phyloP scores from a whole-genome alignment of 1,284 basidiomycete species.

The Tilletia caries region DNA sequence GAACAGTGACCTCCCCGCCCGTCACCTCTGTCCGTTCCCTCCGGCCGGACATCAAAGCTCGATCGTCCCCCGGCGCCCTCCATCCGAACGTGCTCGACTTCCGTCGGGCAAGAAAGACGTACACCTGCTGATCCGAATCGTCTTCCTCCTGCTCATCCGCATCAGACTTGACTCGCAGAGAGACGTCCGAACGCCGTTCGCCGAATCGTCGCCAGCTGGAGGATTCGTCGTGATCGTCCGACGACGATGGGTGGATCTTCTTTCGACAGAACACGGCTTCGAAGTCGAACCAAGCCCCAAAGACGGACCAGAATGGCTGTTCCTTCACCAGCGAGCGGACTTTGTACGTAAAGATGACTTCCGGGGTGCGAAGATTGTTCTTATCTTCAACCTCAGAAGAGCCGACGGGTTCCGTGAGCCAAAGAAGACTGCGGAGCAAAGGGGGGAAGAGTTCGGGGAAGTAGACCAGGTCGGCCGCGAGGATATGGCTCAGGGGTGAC shows the following conservation, averaged over 20 bases:
- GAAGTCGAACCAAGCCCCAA: slow-evolving; percentile 76
- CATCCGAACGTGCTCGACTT: slow-evolving; percentile 29
- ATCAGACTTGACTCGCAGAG: slow-evolving; percentile 16
- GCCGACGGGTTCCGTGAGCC: slow-evolving; percentile 24
- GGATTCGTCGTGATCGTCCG: neutral
- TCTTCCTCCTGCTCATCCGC: slow-evolving; percentile 8
- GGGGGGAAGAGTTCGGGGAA: slow-evolving; percentile 49
- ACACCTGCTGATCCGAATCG: slow-evolving; percentile 32
- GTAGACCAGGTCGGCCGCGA: slow-evolving; percentile 52
- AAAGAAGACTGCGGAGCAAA: slow-evolving; percentile 42
- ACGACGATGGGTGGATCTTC: neutral
- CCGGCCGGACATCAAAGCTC: slow-evolving; percentile 32
- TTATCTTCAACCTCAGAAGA: too few relatives aligned
- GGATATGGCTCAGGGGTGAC: slow-evolving; percentile 32
- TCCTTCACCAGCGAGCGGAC: slow-evolving; percentile 73
- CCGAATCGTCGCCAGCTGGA: slow-evolving; percentile 18
- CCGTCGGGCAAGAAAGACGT: slow-evolving; percentile 39
- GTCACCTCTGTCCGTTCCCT: neutral
- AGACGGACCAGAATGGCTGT: slow-evolving; percentile 72
- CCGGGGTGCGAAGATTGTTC: slow-evolving; percentile 14
- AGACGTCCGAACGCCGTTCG: slow-evolving; percentile 17
- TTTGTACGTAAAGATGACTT: slow-evolving; percentile 60
- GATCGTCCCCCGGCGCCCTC: slow-evolving; percentile 27
- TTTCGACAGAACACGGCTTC: slow-evolving; percentile 58
- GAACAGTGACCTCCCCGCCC: neutral